Base-by-base conservation (phyloP, 352 stramenopile genomes). In the Pythium sp. region DNA sequence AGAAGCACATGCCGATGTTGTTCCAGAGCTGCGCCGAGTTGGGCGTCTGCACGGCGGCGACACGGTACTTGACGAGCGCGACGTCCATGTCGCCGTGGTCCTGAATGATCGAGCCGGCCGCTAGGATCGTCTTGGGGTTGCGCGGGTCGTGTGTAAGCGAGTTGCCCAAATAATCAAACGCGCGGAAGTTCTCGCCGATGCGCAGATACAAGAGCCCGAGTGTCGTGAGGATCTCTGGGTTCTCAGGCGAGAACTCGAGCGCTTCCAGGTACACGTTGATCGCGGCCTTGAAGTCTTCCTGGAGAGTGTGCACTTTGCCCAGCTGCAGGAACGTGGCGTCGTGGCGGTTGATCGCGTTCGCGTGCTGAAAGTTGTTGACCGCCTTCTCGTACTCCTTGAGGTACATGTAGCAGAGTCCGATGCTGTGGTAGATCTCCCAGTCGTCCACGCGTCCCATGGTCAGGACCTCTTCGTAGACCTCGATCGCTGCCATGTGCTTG, bases 1-100 rank as follows among this genome's bases (percentile, higher is more conserved):
- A 98, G 70, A 98, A 98, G 70, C 93, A 98, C 94, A 98, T 98
- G 58, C 92, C 93, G 53, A 98, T 89, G 73, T 98, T 98, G 80
- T 98, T 98, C 93, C 93, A 98, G 15, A 98, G 78, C 73, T 98
- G 90, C 1, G 94, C 87, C 64, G 86, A 96, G 76, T 98, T 96
- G 18, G 94, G 92, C 20, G 87, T 98, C 71, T 97, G 87, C 28
- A 93, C 88, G 3, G 93, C 93, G 18, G 92, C 93, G 8, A 98
- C 88, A 46, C 93, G 90, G 67, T 98, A 98, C 79, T 98, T 98
- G 58, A 97, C 87, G 20, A 98, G 84, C 47, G 92, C 93, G 46
- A 98, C 93, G 70, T 98, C 92, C 89, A 97, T 97, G 62, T 97
- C 93, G 12, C 90, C 77, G 62, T 98, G 87, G 77, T 98, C 92